Percentiles rank a stretch among this genome's conserved stretches.
phyloP scores from a whole-genome alignment of 2,329 filamentous ascomycete genomes.

The Epichloe gansuensis region DNA sequence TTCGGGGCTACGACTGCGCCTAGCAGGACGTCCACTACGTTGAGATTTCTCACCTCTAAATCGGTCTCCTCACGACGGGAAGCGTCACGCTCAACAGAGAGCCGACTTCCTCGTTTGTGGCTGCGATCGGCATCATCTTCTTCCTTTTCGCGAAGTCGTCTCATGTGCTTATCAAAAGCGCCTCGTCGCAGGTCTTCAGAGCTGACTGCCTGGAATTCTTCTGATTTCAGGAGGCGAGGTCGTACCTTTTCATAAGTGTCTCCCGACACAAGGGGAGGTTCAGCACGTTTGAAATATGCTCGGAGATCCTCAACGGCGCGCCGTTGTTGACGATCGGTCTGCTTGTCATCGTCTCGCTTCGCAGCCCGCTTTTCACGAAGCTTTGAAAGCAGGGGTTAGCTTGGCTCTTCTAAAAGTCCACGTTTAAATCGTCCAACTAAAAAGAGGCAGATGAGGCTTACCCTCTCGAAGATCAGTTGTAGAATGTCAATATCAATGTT shows the following conservation, averaged over 20 bases:
- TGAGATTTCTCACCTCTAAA: slow-evolving; percentile 51
- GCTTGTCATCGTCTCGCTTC: slow-evolving; percentile 73
- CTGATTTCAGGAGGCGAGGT: slow-evolving; percentile 62
- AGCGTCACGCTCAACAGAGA: slow-evolving; percentile 36
- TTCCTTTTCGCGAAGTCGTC: slow-evolving; percentile 82
- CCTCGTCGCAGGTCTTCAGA: slow-evolving; percentile 71
- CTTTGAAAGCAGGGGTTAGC: slow-evolving; percentile 22
- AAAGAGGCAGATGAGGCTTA: slow-evolving; percentile 24
- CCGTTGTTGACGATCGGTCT: slow-evolving; percentile 75
- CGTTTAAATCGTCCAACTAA: too few relatives aligned
- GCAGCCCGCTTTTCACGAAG: slow-evolving; percentile 78
- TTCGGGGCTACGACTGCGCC: slow-evolving; percentile 80
- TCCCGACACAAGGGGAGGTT: slow-evolving; percentile 63
- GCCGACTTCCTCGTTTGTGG: slow-evolving; percentile 45
- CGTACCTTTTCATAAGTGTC: slow-evolving; percentile 88
- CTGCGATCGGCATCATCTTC: slow-evolving; percentile 68
- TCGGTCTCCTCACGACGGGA: slow-evolving; percentile 50
- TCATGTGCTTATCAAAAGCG: slow-evolving; percentile 86
- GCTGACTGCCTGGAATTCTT: slow-evolving; percentile 73
- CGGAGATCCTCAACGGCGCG: slow-evolving; percentile 75
- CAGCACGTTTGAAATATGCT: slow-evolving; percentile 76
- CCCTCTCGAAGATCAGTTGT: slow-evolving; percentile 71
- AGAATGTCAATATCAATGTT: slow-evolving; percentile 72
- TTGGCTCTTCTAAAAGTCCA: neutral
- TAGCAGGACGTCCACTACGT: slow-evolving; percentile 42